These are phyloP conservation scores for Ophiostoma novo-ulmi DNA, from an alignment of 2,329 filamentous ascomycete species.

Conservation along the genomic window DNA sequence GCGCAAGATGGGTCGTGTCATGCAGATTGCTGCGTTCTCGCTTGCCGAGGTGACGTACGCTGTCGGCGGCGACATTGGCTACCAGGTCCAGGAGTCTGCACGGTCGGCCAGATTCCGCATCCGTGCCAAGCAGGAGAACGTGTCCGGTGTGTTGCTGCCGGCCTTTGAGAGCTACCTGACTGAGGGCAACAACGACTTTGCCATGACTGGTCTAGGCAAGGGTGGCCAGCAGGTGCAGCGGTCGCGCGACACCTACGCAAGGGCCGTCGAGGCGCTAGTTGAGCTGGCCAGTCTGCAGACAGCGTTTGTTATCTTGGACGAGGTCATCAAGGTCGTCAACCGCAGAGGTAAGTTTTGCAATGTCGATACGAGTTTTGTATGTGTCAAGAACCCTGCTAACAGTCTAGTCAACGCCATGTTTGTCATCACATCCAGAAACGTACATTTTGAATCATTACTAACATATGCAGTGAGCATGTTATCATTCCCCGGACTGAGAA, in stretches of 20 bases:
- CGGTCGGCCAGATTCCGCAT: slow-evolving; percentile 89
- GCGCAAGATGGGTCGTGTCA: slow-evolving; percentile 97
- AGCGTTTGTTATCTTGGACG: slow-evolving; percentile 94
- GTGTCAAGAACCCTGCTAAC: slow-evolving; percentile 33
- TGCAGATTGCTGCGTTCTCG: slow-evolving; percentile 98
- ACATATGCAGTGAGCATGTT: slow-evolving; percentile 64
- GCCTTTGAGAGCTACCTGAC: slow-evolving; percentile 86
- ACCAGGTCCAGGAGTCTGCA: slow-evolving; percentile 94
- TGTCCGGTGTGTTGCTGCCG: slow-evolving; percentile 90
- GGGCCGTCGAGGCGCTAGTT: slow-evolving; percentile 91
- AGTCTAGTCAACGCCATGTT: slow-evolving; percentile 82
- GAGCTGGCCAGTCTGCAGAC: slow-evolving; percentile 95
- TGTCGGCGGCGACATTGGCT: slow-evolving; percentile 89
- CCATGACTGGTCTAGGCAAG: slow-evolving; percentile 89
- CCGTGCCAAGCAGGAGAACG: slow-evolving; percentile 95
- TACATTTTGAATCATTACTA: slow-evolving; percentile 8
- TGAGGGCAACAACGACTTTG: slow-evolving; percentile 92
- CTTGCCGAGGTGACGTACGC: slow-evolving; percentile 96
- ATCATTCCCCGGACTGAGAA: slow-evolving; percentile 98
- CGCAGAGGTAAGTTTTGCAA: slow-evolving; percentile 62
- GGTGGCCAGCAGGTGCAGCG: slow-evolving; percentile 95
- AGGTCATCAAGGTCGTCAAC: slow-evolving; percentile 99
- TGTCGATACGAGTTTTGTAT: background rate
- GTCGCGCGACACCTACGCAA: slow-evolving; percentile 90
- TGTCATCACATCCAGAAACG: slow-evolving; percentile 32